phyloP scores from a whole-genome alignment of 2,329 filamentous ascomycete genomes.

The Fonsecaea multimorphosa region DNA sequence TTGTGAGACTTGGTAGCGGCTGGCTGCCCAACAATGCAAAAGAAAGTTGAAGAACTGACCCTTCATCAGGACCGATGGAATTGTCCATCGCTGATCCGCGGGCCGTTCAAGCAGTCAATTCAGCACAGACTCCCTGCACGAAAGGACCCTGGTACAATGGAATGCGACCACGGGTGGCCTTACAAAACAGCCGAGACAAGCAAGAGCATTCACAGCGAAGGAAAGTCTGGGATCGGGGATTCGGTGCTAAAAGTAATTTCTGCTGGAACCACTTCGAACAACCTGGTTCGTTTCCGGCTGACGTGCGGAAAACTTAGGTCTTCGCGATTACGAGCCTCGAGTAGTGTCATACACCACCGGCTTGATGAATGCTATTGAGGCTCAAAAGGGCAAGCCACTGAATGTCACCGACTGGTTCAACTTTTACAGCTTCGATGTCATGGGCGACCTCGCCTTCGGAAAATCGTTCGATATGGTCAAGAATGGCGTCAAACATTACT shows the following conservation, averaged over 20 bases:
- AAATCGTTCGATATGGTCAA: constrained; percentile 8
- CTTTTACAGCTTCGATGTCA: constrained; percentile 16
- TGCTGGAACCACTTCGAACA: not conserved
- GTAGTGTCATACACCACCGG: constrained; percentile 11
- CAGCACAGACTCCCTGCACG: constrained; percentile 32
- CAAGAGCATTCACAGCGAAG: constrained; percentile 36
- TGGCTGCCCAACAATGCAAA: not conserved
- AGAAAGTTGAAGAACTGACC: not conserved
- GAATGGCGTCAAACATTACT: constrained; percentile 5
- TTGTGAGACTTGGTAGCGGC: constrained; percentile 40
- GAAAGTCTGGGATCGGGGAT: constrained; percentile 44
- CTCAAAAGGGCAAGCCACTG: not conserved
- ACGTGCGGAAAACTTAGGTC: not conserved
- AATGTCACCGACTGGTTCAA: constrained; percentile 14
- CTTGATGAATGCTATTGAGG: not conserved
- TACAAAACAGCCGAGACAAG: constrained; percentile 39
- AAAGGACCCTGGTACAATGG: constrained; percentile 42
- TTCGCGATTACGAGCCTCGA: constrained; percentile 15
- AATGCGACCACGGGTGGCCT: constrained; percentile 35
- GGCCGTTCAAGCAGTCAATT: constrained; percentile 33
- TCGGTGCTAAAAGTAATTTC: constrained; percentile 42
- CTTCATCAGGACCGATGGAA: constrained; percentile 34
- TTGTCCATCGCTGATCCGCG: constrained; percentile 36
- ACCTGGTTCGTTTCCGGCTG: not conserved
- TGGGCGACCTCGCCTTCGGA: constrained; percentile 14